These are phyloP conservation scores for Diaporthe sp. DNA, from an alignment of 2,329 filamentous ascomycete genomes.

Conservation along the genomic window DNA sequence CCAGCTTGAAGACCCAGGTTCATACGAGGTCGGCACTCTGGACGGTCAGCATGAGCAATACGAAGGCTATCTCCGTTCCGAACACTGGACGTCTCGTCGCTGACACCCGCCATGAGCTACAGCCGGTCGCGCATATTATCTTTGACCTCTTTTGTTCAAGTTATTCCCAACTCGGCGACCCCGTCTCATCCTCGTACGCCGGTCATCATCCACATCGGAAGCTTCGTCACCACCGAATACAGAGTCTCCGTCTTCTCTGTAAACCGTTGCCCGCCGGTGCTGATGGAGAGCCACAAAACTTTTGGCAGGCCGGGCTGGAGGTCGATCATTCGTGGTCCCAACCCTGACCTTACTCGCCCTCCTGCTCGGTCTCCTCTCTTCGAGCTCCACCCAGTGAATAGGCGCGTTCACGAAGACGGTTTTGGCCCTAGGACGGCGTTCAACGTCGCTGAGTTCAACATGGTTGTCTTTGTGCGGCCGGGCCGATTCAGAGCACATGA, in stretches of 20 bases:
- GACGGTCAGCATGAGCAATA: not conserved
- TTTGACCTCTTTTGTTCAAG: not conserved
- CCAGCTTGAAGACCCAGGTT: not conserved
- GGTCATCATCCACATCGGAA: not conserved
- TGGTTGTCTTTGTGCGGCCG: not conserved
- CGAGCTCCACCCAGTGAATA: not conserved
- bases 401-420: not conserved
- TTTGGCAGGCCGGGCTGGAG: not conserved
- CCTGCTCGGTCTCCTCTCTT: not conserved
- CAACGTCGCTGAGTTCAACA: not conserved
- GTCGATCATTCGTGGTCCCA: not conserved
- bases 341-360: not conserved
- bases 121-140: not conserved
- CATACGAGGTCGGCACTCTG: too few species aligned
- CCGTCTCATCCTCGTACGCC: not conserved
- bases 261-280: not conserved
- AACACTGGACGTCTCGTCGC: not conserved
- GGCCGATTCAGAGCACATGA: not conserved
- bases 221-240: constrained; percentile 7
- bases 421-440: not conserved
- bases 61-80: not conserved
- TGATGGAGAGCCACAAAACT: not conserved
- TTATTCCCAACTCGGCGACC: not conserved
- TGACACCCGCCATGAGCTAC: not conserved
- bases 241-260: not conserved